Evolutionary conservation across 2,329 filamentous ascomycete species (phyloP), one percentile per base, ranked within the genome.

Genomic region (Talaromyces sp.): DNA sequence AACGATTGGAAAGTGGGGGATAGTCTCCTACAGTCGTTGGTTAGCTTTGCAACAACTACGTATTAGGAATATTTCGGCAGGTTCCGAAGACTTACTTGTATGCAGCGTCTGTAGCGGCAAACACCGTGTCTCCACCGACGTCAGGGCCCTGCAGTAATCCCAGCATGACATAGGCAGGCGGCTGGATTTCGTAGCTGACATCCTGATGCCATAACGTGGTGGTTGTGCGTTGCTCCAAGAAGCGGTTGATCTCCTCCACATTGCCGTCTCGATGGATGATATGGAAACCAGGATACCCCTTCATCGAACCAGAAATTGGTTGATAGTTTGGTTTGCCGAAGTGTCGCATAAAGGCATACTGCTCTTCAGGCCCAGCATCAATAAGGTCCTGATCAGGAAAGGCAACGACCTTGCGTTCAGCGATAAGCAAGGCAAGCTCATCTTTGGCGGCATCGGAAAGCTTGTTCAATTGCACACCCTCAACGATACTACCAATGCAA

Each of bases 351-450:
- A 78, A 79, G 2, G 72, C 67, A 53, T 77, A 73, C 62, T 77
- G 76, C 11, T 65, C 67, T 4, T 69, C 71, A 3, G 75, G 76
- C 7, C 77, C 75, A 17, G 72, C 72, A 59, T 77, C 72, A 25
- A 78, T 75, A 50, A 80, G 72, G 57, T 81, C 78, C 59, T 81
- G 77, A 35, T 80, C 72, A n/a, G 78, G 77, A 68, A 81, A 80
- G 35, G 78, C 77, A 11, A 79, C 72, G 15, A 81, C 77, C 53
- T 78, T 79, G 60, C 88, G 84, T 74, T 90, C 81, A 10, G 89
- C 86, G 10, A 91, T 87, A 62, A 88, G 85, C 21, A 87, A 82
- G 1, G 78, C 79, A 10, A 81, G 75, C 63, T 81, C 79, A 57
- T 81, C 78, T 56, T 80, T 79, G 46, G 77, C 77, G 6, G 74